Evolutionary conservation across 768 basidiomycete genomes (phyloP).

Genomic region (Podaxis sp.): DNA sequence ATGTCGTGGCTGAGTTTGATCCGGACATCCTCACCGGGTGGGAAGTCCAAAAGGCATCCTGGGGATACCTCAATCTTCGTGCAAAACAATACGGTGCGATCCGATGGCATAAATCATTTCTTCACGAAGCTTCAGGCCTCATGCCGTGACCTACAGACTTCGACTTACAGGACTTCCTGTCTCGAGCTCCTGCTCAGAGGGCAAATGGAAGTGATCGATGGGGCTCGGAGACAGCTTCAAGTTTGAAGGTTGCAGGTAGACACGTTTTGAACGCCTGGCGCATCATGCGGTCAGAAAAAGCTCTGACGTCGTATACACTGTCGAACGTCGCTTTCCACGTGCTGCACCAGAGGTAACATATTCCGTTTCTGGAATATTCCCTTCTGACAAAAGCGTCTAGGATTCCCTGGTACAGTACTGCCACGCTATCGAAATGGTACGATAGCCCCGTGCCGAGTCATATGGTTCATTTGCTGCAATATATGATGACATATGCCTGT

Average conservation of each 20-base stretch:
- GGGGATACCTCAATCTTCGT: conserved; percentile 86
- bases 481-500: conserved; percentile 62
- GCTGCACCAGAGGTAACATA: conserved; percentile 63
- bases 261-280: conserved; percentile 94
- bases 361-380: neutral
- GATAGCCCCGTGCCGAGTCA: conserved; percentile 56
- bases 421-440: conserved; percentile 69
- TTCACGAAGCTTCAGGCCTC: neutral
- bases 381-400: conserved; percentile 33
- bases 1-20: conserved; percentile 73
- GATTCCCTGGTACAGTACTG: conserved; percentile 68
- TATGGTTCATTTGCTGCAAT: conserved; percentile 50
- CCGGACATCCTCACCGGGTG: conserved; percentile 92
- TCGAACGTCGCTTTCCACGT: conserved; percentile 88
- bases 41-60: conserved; percentile 86
- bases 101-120: neutral
- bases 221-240: conserved; percentile 71
- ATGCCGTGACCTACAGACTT: conserved; percentile 47
- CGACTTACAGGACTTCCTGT: conserved; percentile 69
- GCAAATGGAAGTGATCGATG: conserved; percentile 56
- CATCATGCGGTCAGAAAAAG: conserved; percentile 83
- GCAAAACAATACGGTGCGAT: conserved; percentile 55
- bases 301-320: conserved; percentile 77
- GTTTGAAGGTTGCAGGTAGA: conserved; percentile 81
- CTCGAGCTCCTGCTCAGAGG: conserved; percentile 61